Conservation (phyloP, 257 asterid species). For the Penstemon eatonii region DNA sequence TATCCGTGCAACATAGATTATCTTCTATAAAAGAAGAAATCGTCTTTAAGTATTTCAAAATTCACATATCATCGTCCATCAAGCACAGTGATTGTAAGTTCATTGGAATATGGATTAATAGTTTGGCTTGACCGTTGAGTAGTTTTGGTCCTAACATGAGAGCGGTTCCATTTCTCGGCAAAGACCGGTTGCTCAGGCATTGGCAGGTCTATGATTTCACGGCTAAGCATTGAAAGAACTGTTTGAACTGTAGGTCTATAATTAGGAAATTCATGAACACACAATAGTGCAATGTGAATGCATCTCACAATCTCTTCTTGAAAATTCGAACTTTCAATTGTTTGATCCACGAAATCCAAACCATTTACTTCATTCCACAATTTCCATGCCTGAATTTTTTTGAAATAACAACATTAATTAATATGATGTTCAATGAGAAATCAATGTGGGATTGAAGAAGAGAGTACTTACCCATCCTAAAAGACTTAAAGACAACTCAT, state of each 20-base stretch:
- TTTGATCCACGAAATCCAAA: too few species aligned
- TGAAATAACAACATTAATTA: constrained; percentile 25
- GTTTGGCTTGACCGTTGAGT: not conserved
- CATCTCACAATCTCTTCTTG: too few species aligned
- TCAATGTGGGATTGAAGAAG: constrained; percentile 27
- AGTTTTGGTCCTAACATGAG: not conserved
- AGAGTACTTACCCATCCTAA: not conserved
- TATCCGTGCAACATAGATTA: too few species aligned
- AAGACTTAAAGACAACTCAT: too few species aligned
- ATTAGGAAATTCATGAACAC: too few species aligned
- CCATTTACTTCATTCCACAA: too few species aligned
- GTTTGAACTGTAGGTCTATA: too few species aligned
- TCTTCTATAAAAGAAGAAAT: too few species aligned
- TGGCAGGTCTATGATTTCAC: constrained; percentile 27
- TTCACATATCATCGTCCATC: constrained; percentile 26
- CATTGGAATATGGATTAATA: constrained; percentile 8
- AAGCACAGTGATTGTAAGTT: constrained; percentile 18
- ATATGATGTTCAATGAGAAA: constrained; percentile 29
- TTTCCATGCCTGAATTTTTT: too few species aligned
- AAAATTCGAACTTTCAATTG: too few species aligned
- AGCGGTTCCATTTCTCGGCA: constrained; percentile 23
- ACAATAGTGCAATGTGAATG: too few species aligned
- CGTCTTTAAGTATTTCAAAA: too few species aligned
- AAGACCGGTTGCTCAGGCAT: constrained; percentile 23
- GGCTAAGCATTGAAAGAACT: not conserved